Base-by-base conservation (phyloP, 2,329 filamentous ascomycete species). In the Ophioceras dolichostomum region DNA sequence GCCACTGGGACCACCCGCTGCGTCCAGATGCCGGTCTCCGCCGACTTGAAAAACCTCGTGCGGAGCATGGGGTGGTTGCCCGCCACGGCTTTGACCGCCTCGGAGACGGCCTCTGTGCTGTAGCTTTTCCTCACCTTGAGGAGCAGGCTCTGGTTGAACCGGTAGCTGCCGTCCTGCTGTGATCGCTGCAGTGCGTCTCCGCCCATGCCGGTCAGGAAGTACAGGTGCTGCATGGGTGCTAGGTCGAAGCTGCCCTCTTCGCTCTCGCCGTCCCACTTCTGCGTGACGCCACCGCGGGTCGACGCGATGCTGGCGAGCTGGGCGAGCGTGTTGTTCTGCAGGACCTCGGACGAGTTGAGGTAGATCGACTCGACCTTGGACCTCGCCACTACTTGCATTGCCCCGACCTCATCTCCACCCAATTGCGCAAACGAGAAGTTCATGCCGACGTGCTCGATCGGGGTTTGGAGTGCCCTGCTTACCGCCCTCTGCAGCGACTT, bases 201-300 rank as follows among this genome's bases (percentile, higher is more conserved):
- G 4, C 61, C 61, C 49, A 67, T 62, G 2, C 55, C 50, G 0
- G 65, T 67, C 42, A 66, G 57, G 36, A 73, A 70, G 46, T 68
- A 69, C 4, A 73, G 54, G 38, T 65, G 62, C 49, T 73, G 69
- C 62, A 72, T 72, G 3, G 68, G 62, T 1, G 68, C 66, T 9
- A 73, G 56, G 9, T 62, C 61, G 43, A 69, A 72, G 22, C 41
- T 54, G 10, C 30, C 29, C 16, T 60, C 58, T 8, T 47, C 39
- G 1, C 47, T 47, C 27, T 57, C 47, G 18, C 58, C 60, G 22
- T 50, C 53, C 45, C 56, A 54, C 14, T 50, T 47, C 12, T 50
- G 49, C 4, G 46, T 47, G 32, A 55, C 41, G 9, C 48, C 47
- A 5, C 50, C 53, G 10, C 52, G 53, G 10, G 56, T 50, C 4